These are phyloP conservation scores for Gonapodya prolifera DNA, from an alignment of 192 early-diverging fungal genomes.

Conservation along the genomic window DNA sequence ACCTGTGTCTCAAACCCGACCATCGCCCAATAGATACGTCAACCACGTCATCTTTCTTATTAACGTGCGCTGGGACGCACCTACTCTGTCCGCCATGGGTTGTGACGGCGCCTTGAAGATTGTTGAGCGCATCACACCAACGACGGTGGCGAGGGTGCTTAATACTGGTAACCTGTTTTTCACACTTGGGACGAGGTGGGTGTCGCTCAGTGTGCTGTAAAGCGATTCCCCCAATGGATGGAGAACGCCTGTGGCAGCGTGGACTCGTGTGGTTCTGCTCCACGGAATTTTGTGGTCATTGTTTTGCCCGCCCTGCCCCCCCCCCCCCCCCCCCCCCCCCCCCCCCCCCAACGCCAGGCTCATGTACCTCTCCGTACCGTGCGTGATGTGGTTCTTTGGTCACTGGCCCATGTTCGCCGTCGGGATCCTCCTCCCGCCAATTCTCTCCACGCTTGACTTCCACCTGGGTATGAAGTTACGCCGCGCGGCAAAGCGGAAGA, in stretches of 20 bases:
- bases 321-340: no score
- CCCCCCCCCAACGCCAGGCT: not conserved
- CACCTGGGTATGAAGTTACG: not conserved
- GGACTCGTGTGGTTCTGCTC: no score
- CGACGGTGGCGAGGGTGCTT: not conserved
- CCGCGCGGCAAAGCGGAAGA: not conserved
- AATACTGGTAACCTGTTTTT: not conserved
- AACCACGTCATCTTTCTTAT: not conserved
- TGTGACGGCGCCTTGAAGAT: not conserved
- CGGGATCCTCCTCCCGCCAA: not conserved
- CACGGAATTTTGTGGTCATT: no score
- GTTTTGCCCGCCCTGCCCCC: no score
- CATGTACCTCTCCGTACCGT: not conserved
- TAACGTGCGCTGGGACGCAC: not conserved
- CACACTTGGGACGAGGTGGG: not conserved
- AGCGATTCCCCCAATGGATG: not conserved
- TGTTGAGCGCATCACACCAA: not conserved
- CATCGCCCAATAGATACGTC: not conserved
- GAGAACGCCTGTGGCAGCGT: no score
- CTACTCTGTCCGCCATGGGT: not conserved
- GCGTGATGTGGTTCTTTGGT: not conserved
- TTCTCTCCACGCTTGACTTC: not conserved
- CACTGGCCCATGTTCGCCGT: not conserved
- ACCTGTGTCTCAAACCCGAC: no score
- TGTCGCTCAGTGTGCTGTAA: not conserved